phyloP scores from a whole-genome alignment of 2,329 filamentous ascomycete genomes.

The Arthrinium puccinioides region DNA sequence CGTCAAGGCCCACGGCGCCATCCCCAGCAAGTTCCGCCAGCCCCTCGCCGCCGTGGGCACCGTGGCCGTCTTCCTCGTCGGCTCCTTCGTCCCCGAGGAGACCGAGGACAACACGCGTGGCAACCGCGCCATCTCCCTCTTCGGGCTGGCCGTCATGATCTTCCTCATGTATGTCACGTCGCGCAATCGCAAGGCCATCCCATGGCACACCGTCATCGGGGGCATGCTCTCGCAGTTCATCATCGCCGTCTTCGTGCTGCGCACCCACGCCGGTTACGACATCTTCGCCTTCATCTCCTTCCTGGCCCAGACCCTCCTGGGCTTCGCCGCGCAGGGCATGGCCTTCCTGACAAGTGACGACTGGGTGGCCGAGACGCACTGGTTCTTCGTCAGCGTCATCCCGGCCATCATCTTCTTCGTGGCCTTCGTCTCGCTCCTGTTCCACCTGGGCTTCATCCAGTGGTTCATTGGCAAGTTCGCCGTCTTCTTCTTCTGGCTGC shows the following conservation, averaged over 20 bases:
- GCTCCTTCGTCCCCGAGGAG: constrained; percentile 67
- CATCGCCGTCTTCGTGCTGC: constrained; percentile 79
- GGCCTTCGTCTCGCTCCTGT: constrained; percentile 79
- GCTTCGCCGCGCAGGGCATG: constrained; percentile 68
- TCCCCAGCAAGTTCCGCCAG: constrained; percentile 60
- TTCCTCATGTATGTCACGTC: constrained; percentile 63
- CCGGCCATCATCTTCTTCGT: constrained; percentile 96
- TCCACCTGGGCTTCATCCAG: constrained; percentile 73
- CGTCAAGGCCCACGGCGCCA: constrained; percentile 47
- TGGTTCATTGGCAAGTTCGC: constrained; percentile 89
- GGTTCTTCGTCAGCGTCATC: constrained; percentile 75
- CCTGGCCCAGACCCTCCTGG: constrained; percentile 65
- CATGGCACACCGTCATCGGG: constrained; percentile 77
- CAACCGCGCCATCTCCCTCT: constrained; percentile 74
- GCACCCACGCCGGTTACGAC: constrained; percentile 73
- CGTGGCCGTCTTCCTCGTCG: constrained; percentile 69
- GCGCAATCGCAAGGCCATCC: constrained; percentile 52
- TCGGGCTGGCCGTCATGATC: constrained; percentile 70
- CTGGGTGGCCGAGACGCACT: constrained; percentile 36
- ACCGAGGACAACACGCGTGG: constrained; percentile 67
- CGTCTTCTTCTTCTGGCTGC: constrained; percentile 83
- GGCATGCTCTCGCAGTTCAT: constrained; percentile 87
- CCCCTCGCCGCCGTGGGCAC: constrained; percentile 56
- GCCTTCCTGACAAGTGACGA: constrained; percentile 56
- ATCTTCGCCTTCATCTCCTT: constrained; percentile 86